Conservation (phyloP, 2,329 filamentous ascomycete species). For the Colletotrichum graminicola region DNA sequence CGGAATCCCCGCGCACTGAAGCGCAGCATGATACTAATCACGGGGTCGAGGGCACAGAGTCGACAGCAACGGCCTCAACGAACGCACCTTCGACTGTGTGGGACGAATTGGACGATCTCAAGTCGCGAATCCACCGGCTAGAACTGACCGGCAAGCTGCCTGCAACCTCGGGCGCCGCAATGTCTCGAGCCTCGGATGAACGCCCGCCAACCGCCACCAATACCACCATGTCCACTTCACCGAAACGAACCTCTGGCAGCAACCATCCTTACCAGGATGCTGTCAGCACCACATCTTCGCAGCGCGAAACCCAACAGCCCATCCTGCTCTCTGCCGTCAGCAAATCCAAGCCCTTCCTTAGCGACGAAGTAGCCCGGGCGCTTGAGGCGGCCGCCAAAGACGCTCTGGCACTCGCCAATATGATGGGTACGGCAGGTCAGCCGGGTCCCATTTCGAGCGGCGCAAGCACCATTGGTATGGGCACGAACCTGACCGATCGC, state of each 20-base stretch:
- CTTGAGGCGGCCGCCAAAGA: slow-evolving; percentile 87
- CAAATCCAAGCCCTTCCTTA: slow-evolving; percentile 80
- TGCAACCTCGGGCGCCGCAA: slow-evolving; percentile 82
- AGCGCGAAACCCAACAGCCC: slow-evolving; percentile 74
- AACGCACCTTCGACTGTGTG: slow-evolving; percentile 93
- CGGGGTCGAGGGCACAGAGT: slow-evolving; percentile 79
- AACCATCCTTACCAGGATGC: slow-evolving; percentile 59
- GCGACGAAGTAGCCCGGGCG: slow-evolving; percentile 78
- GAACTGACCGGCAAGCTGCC: slow-evolving; percentile 92
- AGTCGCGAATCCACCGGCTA: slow-evolving; percentile 90
- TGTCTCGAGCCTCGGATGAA: slow-evolving; percentile 80
- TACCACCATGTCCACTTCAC: slow-evolving; percentile 91
- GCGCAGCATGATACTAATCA: slow-evolving; percentile 53
- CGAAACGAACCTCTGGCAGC: slow-evolving; percentile 75
- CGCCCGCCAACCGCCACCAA: slow-evolving; percentile 92
- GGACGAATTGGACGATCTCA: slow-evolving; percentile 97
- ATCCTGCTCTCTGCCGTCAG: slow-evolving; percentile 83
- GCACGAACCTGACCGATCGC: slow-evolving; percentile 75
- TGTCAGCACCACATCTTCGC: slow-evolving; percentile 56
- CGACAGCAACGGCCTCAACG: slow-evolving; percentile 85
- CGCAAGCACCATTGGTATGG: slow-evolving; percentile 70
- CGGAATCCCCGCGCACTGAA: slow-evolving; percentile 54
- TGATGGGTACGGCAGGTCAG: slow-evolving; percentile 81
- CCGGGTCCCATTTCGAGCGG: slow-evolving; percentile 76
- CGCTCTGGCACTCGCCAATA: slow-evolving; percentile 80